Evolutionary conservation across 1,284 basidiomycete species (phyloP).

Genomic region (Austropuccinia psidii): DNA sequence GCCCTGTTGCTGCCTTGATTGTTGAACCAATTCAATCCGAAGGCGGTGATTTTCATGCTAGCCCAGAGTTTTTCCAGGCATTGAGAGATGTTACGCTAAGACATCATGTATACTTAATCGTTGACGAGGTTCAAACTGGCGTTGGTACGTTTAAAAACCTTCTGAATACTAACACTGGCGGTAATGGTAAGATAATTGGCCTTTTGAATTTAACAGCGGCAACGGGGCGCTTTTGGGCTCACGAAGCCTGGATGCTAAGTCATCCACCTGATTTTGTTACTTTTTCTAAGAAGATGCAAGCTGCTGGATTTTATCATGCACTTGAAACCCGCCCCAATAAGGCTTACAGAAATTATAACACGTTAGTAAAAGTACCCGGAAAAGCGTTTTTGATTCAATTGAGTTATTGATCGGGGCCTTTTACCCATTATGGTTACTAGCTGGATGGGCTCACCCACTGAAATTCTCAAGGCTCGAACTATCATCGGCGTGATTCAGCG

Average conservation of each 20-base stretch:
- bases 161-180: background rate
- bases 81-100: constrained; percentile 52
- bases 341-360: constrained; percentile 52
- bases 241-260: constrained; percentile 54
- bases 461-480: constrained; percentile 53
- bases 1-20: constrained; percentile 54
- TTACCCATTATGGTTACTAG: background rate
- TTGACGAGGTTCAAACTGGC: constrained; percentile 55
- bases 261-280: constrained; percentile 54
- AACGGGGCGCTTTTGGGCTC: constrained; percentile 56
- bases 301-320: constrained; percentile 53
- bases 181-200: background rate
- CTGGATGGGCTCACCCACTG: constrained; percentile 51
- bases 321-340: constrained; percentile 51
- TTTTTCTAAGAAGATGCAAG: constrained; percentile 54
- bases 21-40: constrained; percentile 55
- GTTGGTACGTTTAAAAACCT: constrained; percentile 41
- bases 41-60: constrained; percentile 56
- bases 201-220: constrained; percentile 45
- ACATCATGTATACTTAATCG: constrained; percentile 54
- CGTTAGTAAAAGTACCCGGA: background rate
- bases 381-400: too few species aligned
- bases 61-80: constrained; percentile 52
- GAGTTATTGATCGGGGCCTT: too few species aligned
- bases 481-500: constrained; percentile 52